phyloP scores from a whole-genome alignment of 805 yeast species.

The Myxozyma monticola region DNA sequence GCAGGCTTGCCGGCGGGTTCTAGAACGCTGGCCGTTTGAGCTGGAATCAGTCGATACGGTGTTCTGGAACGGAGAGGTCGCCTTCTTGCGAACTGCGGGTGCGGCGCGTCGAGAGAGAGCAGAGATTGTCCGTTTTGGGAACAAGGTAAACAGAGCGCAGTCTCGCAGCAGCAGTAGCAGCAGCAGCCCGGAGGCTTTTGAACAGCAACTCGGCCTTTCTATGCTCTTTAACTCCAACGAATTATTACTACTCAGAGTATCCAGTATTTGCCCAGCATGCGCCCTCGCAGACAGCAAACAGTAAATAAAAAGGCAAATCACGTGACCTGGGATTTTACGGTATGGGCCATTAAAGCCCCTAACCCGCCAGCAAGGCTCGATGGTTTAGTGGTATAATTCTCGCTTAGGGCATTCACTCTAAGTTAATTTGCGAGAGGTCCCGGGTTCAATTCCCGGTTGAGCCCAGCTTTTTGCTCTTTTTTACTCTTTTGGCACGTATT shows the following conservation, averaged over 20 bases:
- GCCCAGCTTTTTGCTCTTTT: no score
- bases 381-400: slow-evolving; percentile 41
- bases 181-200: no score
- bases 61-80: no score
- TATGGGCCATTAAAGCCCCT: neutral
- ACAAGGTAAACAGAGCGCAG: no score
- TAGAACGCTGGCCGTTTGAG: no score
- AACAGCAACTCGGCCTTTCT: neutral
- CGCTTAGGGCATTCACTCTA: slow-evolving; percentile 38
- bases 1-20: no score
- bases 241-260: neutral
- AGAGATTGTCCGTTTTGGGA: no score
- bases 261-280: neutral
- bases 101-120: no score
- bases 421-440: slow-evolving; percentile 40
- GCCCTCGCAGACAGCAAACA: neutral
- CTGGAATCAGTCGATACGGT: no score
- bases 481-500: no score
- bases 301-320: neutral
- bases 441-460: slow-evolving; percentile 42
- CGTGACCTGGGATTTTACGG: neutral
- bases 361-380: slow-evolving; percentile 33
- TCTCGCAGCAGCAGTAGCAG: no score
- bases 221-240: neutral
- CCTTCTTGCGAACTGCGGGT: no score